Evolutionary conservation across 257 asterid genomes (phyloP), one percentile per base, ranked within the genome.

Genomic region (Solanum corneliomulleri): DNA sequence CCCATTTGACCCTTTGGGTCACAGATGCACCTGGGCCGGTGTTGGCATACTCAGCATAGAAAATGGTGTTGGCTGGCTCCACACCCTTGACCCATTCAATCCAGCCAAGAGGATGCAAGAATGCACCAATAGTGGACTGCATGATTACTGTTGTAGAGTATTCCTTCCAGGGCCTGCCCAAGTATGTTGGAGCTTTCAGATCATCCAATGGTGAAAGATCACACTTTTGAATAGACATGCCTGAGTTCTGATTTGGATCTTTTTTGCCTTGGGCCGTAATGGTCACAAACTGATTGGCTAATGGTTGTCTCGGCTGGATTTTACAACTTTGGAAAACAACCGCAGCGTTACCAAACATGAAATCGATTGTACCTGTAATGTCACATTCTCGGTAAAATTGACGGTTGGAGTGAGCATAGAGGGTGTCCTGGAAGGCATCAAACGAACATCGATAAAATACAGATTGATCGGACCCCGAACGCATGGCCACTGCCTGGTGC

Each of bases 201-300:
- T 16, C 86, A 49, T 88, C 94, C 11, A 91, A 62, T 6, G 98
- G 92, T 14, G 39, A n/a, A 47, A 94, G 78, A 49, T 44, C 86
- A 35, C 95, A 96, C 35, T 93, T 87, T 27, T 95, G 98, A 86
- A 96, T 95, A 0, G 95, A 91, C 70, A 90, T 94, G 10, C 94
- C 98, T 0, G 93, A 89, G 89, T 92, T 92, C 81, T 92, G 96
- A 37, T 94, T 91, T 0, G 93, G 94, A 45, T 96, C 96, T 14
- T 89, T 93, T 84, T 92, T 95, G 5, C 98, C 99, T 37, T 96
- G 98, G 7, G 98, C 99, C 0, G 99, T 96, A 18, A 96, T 92
- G 41, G 98, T 96, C 31, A 92, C 96, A 77, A 91, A 92, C 58
- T 96, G 99, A 52, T 92, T 90, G 56, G 94, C 2, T 86, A 94